Evolutionary conservation across 2,329 filamentous ascomycete species (phyloP), one percentile per base, ranked within the genome.

Genomic region (Botrytis tulipae): DNA sequence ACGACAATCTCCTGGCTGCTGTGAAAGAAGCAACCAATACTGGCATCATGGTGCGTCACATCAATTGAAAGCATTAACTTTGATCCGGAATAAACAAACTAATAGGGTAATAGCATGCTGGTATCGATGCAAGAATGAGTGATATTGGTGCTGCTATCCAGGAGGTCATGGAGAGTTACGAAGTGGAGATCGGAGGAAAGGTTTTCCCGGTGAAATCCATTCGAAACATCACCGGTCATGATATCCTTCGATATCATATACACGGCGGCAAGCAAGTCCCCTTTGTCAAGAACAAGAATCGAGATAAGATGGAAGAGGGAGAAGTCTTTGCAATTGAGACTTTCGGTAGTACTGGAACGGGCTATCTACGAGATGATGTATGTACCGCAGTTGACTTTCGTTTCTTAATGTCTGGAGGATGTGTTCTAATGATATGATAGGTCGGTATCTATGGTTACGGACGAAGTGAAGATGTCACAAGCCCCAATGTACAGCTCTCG

Each of bases 11-110:
- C 42, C 87, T 95, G 51, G 86, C 87, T 62, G 90, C 92, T 5
- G 92, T 94, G 74, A 90, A 89, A 82, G 92, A 89, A 73, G 92
- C 93, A 22, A 95, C 92, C 73, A 93, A 94, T 82, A 84, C 85
- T 67, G 86, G 82, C 71, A 80, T 80, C 48, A 75, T 73, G 73
- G 78, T 79, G 32, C 63, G 76, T 72, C n/a, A 35, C 6, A 7
- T 14, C 40, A n/a, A 10, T 29, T 22, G 35, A n/a, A 57, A 59
- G 35, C 51, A 2, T 6, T 32, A 4, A 54, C n/a, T 2, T 22
- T 40, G 32, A 20, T 22, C 20, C 35, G 7, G n/a, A 61, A 37
- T 18, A 29, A 22, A 35, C 40, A 35, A 61, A 40, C 74, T 76
- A 66, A 76, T 22, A 14, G 18, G 70, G 16, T 2, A 37, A 67